A percentile compares a stretch with the other conserved stretches of the same genome.
Conservation (phyloP, 2,329 filamentous ascomycete species). For the Corinectria fuckeliana region DNA sequence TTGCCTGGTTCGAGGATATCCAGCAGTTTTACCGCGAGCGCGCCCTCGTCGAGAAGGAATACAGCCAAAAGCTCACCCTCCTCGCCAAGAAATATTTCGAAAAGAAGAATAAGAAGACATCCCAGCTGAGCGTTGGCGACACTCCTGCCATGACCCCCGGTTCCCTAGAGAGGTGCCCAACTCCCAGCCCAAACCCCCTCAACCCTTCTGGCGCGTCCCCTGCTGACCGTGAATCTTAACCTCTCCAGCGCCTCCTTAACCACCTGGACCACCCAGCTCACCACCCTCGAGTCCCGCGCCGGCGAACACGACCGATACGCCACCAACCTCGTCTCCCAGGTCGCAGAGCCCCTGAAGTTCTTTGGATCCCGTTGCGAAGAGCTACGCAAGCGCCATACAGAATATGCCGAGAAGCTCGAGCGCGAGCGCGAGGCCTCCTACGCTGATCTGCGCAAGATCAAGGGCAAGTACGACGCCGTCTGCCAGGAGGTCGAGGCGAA, state of each 20-base stretch:
- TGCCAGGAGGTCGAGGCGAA: conserved; percentile 95
- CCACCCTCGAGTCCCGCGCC: conserved; percentile 85
- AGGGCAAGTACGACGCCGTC: conserved; percentile 88
- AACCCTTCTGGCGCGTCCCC: neutral
- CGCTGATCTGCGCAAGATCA: conserved; percentile 84
- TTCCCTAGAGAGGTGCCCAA: conserved; percentile 79
- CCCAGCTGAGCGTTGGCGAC: conserved; percentile 89
- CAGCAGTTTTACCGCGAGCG: conserved; percentile 97
- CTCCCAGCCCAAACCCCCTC: neutral
- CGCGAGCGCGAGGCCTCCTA: conserved; percentile 88
- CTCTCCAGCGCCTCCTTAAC: conserved; percentile 81
- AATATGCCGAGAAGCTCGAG: conserved; percentile 88
- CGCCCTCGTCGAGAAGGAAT: conserved; percentile 94
- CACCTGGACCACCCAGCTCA: conserved; percentile 94
- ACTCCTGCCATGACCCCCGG: conserved; percentile 92
- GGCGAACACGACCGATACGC: conserved; percentile 88
- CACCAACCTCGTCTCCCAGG: conserved; percentile 76
- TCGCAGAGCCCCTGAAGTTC: conserved; percentile 86
- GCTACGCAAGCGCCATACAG: conserved; percentile 85
- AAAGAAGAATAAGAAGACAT: conserved; percentile 90
- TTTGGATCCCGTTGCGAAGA: conserved; percentile 83
- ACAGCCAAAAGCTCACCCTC: conserved; percentile 83
- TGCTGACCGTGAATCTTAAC: conserved; percentile 32
- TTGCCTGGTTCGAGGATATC: conserved; percentile 94
- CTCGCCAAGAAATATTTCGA: conserved; percentile 97